A percentile compares a stretch with the other conserved stretches of the same genome.
phyloP scores from a whole-genome alignment of 1,284 basidiomycete species.

The Apiotrichum mycotoxinovorans region DNA sequence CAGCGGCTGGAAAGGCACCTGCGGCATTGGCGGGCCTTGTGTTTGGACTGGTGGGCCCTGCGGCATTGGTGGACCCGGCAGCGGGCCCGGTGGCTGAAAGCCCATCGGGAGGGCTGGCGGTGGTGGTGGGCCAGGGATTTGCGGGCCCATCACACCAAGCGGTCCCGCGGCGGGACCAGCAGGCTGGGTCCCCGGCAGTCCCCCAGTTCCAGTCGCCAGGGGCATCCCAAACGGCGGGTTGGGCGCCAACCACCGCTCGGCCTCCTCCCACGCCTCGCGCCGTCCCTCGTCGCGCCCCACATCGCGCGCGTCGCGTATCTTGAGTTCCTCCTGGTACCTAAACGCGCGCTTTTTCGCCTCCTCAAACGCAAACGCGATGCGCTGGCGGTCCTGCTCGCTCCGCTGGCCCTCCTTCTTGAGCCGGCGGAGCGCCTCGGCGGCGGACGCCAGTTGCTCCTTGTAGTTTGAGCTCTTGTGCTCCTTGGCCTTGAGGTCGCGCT shows the following conservation, averaged over 20 bases:
- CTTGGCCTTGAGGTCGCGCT: conserved; percentile 13
- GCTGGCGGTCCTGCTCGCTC: conserved; percentile 43
- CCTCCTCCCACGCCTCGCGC: conserved; percentile 46
- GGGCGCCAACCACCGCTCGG: conserved; percentile 35
- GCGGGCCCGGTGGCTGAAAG: no score
- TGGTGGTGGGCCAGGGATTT: no score
- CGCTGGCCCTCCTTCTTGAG: conserved; percentile 42
- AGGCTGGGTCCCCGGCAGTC: no score
- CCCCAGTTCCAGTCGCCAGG: background rate
- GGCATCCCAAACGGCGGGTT: background rate
- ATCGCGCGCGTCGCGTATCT: conserved; percentile 41
- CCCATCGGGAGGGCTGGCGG: no score
- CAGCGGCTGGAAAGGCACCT: no score
- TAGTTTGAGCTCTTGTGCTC: conserved; percentile 17
- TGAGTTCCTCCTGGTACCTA: conserved; percentile 42
- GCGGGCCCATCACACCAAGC: no score
- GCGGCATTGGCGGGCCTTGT: no score
- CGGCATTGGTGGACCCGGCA: no score
- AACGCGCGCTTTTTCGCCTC: conserved; percentile 35
- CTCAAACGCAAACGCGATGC: conserved; percentile 36
- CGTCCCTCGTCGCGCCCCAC: conserved; percentile 44
- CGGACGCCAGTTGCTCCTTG: conserved; percentile 39
- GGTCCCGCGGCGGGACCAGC: no score
- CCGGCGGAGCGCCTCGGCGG: conserved; percentile 37
- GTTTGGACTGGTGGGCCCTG: no score